Evolutionary conservation across 306 rosid species (phyloP), one percentile per base, ranked within the genome.

Genomic region (Castanospermum australe): DNA sequence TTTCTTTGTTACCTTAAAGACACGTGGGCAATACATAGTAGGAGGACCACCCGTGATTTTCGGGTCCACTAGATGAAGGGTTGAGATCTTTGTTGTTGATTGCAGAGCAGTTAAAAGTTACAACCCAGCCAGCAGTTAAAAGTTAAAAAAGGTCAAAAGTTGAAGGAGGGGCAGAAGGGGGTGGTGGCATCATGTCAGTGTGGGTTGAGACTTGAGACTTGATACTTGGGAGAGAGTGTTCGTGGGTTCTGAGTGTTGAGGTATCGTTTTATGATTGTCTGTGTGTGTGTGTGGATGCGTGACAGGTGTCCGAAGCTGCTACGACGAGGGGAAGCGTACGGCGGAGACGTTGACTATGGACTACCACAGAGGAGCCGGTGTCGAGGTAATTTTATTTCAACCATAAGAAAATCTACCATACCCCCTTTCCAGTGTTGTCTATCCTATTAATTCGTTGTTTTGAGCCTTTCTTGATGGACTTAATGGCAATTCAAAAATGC

Each of bases 341-440:
- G 99, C 99, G 0, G 99, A 95, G 85, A 95, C 99, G 59, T 87
- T 95, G 91, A 90, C 99, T 41, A 95, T 95, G 99, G 99, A 95
- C 79, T 95, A 95, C 55, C 98, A 95, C 78, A 54, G 99, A 78
- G 99, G 99, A 35, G 99, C 99, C 24, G 93, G 61, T 0, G 99
- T 93, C 0, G 93, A 91, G 94, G 99, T 93, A 55, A 56, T 71
- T 79, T 44, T 75, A 70, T 28, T 17, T n/a, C 6, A 6, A 33
- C 45, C 12, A 8, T 4, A 35, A 8, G 3, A 35, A 2, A n/a
- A 1, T 32, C 0, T 10, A n/a, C 45, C 41, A n/a, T n/a, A n/a
- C n/a, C n/a, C n/a, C n/a, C n/a, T n/a, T n/a, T n/a, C n/a, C n/a
- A n/a, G n/a, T n/a, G n/a, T n/a, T n/a, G n/a, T n/a, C n/a, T n/a